Base-by-base conservation (phyloP, 2,329 filamentous ascomycete species). In the Ploettnerulaceae sp. region DNA sequence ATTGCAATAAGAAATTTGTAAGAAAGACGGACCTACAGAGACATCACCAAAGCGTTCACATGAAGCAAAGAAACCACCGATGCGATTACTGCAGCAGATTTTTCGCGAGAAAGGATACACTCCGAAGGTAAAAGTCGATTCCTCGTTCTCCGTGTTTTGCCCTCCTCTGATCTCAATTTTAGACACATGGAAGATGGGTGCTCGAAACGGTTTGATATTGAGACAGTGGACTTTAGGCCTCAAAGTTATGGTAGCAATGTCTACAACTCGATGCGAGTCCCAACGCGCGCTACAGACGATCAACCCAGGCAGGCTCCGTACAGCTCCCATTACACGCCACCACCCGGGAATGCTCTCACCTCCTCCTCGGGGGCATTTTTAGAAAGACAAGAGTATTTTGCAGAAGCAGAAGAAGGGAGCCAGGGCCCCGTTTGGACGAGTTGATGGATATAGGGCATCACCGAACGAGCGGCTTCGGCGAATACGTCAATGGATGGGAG, bases 181-280 rank as follows among this genome's bases (percentile, higher is more conserved):
- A 89, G 85, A 61, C 85, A 90, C 57, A 81, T 84, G 71, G 82
- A 86, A 64, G 84, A 89, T 57, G 84, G 85, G 11, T 89, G 86
- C 61, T 77, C 83, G 9, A 83, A 79, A 57, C 74, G 84, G 35
- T 82, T 82, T 49, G 61, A 64, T 25, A 62, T 64, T 41, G 57
- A 59, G 36, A 61, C 59, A 4, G 56, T 63, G 26, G 61, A 63
- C 44, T 60, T 63, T 44, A 49, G 57, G 35, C 61, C 61, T 20
- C 57, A 62, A 28, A 52, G 35, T 33, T 61, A 59, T 35, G 45
- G 26, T 31, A 51, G 41, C 15, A 42, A 22, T 14, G 47, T 56
- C 12, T 49, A 52, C 17, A 28, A 50, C 18, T 47, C 48, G 12
- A 50, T 56, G 36, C 53, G 54, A 37, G 22, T 57, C 17, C 31